These are phyloP conservation scores for Trichoderma aggressivum DNA, from an alignment of 2,329 filamentous ascomycete species.

Conservation along the genomic window DNA sequence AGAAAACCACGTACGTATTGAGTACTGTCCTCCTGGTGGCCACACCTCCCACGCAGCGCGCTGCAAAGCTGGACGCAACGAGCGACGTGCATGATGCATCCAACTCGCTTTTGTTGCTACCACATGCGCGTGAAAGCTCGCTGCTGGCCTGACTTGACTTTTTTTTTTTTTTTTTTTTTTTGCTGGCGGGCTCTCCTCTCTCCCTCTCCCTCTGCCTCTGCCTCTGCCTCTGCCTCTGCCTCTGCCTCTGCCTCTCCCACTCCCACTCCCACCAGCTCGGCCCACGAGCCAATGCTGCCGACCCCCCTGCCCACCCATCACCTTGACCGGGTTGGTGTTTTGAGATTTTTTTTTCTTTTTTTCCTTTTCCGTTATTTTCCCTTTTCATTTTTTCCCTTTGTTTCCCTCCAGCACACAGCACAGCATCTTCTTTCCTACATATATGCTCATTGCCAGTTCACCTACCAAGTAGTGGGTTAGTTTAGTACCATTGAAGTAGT, in stretches of 20 bases:
- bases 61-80: constrained; percentile 9
- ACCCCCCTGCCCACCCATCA: constrained; percentile 2
- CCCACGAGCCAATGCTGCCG: neutral
- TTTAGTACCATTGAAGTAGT: neutral
- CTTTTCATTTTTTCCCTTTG: neutral
- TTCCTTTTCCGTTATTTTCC: no score
- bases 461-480: neutral
- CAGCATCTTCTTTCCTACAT: neutral
- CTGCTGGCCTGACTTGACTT: neutral
- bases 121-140: constrained; percentile 5
- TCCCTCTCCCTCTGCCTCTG: no score
- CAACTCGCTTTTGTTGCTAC: neutral
- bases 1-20: neutral
- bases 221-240: no score
- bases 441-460: neutral
- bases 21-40: neutral
- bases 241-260: neutral
- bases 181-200: neutral
- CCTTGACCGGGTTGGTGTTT: neutral
- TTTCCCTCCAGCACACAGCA: neutral
- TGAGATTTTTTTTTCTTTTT: neutral
- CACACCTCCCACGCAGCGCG: neutral
- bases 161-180: neutral
- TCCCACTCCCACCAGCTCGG: neutral
- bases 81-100: constrained; percentile 19